Percentiles rank a stretch among this genome's conserved stretches.
phyloP scores from a whole-genome alignment of 208 protist species.

The Crithidia fasciculata region DNA sequence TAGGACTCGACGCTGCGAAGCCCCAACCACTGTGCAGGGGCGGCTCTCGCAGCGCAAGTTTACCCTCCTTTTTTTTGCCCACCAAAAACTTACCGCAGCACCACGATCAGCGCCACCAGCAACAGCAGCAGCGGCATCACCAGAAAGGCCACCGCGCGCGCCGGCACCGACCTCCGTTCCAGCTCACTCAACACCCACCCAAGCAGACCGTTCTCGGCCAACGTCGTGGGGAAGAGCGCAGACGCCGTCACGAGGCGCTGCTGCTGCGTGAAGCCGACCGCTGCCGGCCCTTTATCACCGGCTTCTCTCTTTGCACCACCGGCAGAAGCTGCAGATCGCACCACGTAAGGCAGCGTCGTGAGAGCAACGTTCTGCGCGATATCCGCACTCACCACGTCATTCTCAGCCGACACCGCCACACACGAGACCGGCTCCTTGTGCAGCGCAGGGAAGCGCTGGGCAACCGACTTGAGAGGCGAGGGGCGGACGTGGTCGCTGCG shows the following conservation, averaged over 20 bases:
- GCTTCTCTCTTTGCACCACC: background rate
- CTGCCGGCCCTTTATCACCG: background rate
- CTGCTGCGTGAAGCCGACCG: background rate
- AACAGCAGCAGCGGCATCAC: slow-evolving; percentile 15
- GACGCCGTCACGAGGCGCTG: slow-evolving; percentile 11
- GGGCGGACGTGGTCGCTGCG: slow-evolving; percentile 23
- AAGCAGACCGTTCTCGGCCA: background rate
- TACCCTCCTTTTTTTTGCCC: background rate
- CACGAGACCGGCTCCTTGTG: slow-evolving; percentile 83
- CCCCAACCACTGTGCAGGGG: too few species aligned
- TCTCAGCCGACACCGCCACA: slow-evolving; percentile 65
- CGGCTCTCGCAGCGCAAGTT: background rate
- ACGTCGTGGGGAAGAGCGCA: slow-evolving; percentile 16
- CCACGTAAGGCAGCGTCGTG: slow-evolving; percentile 44
- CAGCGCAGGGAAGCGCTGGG: slow-evolving; percentile 35
- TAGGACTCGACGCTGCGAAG: too few species aligned
- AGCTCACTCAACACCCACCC: background rate
- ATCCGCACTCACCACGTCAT: slow-evolving; percentile 78
- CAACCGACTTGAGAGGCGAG: slow-evolving; percentile 15
- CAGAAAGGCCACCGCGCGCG: slow-evolving; percentile 13
- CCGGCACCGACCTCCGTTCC: background rate
- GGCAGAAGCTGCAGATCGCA: background rate
- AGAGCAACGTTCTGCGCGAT: slow-evolving; percentile 86
- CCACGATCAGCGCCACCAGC: slow-evolving; percentile 1
- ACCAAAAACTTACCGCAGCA: background rate